Evolutionary conservation across 2,329 filamentous ascomycete genomes (phyloP).

Genomic region (Cordyceps cateniannulata): DNA sequence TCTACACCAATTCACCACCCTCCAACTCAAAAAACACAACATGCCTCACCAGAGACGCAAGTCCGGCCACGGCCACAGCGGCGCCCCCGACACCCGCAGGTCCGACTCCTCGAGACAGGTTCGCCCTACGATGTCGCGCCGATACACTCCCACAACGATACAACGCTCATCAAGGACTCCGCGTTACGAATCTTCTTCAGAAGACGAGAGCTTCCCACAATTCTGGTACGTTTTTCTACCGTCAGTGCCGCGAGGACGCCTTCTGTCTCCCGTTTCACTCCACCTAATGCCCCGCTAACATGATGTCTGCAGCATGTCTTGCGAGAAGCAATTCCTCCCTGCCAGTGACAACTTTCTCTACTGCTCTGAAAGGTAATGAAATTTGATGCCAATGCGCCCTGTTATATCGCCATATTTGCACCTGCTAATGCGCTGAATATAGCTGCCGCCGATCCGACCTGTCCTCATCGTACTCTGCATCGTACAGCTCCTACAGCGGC

Average conservation of each 20-base stretch:
- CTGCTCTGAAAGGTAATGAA: slow-evolving; percentile 53
- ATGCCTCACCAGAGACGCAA: slow-evolving; percentile 54
- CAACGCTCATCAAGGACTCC: slow-evolving; percentile 46
- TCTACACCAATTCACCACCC: background rate
- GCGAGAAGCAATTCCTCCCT: slow-evolving; percentile 59
- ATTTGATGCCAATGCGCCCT: slow-evolving; percentile 9
- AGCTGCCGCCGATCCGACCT: slow-evolving; percentile 52
- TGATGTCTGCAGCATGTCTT: slow-evolving; percentile 48
- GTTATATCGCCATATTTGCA: slow-evolving; percentile 14
- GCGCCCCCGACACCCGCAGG: slow-evolving; percentile 47
- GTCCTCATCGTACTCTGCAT: slow-evolving; percentile 21
- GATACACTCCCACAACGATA: slow-evolving; percentile 41
- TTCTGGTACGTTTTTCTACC: slow-evolving; percentile 49
- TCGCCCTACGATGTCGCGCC: slow-evolving; percentile 40
- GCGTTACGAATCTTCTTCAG: slow-evolving; percentile 45
- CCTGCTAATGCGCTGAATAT: slow-evolving; percentile 15
- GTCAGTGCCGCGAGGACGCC: slow-evolving; percentile 11
- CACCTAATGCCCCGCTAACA: slow-evolving; percentile 18
- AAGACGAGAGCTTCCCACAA: slow-evolving; percentile 59
- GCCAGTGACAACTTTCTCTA: slow-evolving; percentile 52
- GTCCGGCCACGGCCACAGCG: slow-evolving; percentile 48
- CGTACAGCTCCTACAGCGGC: slow-evolving; percentile 17
- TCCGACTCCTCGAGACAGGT: slow-evolving; percentile 40
- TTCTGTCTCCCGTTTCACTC: slow-evolving; percentile 15
- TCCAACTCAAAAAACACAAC: slow-evolving; percentile 8